phyloP scores from a whole-genome alignment of 2,329 filamentous ascomycete species.

The Leptographium procerum region DNA sequence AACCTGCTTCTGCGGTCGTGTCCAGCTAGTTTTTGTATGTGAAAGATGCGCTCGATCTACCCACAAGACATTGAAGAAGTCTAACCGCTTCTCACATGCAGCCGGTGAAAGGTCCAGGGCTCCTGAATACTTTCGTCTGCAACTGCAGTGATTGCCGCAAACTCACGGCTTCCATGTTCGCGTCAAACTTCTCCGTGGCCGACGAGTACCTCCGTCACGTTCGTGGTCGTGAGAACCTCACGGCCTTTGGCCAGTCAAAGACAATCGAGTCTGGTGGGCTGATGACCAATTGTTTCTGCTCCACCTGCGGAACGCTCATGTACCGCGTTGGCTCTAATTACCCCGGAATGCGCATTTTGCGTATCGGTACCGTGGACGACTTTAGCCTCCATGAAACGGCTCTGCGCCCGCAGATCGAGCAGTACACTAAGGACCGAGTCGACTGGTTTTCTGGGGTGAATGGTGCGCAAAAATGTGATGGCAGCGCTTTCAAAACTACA shows the following conservation, averaged over 20 bases:
- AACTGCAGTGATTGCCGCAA: conserved; percentile 52
- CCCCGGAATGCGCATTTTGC: conserved; percentile 27
- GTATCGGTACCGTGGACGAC: conserved; percentile 42
- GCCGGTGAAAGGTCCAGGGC: conserved; percentile 30
- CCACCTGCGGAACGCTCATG: conserved; percentile 43
- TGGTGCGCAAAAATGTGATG: background rate
- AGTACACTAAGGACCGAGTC: conserved; percentile 32
- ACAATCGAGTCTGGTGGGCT: conserved; percentile 33
- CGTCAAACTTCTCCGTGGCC: conserved; percentile 42
- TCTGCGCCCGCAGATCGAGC: conserved; percentile 33
- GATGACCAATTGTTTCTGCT: conserved; percentile 54
- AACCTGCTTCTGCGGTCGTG: conserved; percentile 46
- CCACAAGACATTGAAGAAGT: background rate
- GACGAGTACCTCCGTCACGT: conserved; percentile 34
- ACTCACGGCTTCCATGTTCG: conserved; percentile 51
- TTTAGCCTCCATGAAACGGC: conserved; percentile 34
- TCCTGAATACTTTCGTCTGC: conserved; percentile 43
- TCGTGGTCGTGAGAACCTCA: conserved; percentile 40
- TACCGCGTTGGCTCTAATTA: conserved; percentile 28
- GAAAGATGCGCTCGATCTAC: too few relatives aligned
- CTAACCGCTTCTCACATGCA: conserved; percentile 19
- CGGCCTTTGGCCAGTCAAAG: conserved; percentile 28
- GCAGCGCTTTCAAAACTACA: background rate
- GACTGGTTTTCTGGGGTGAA: conserved; percentile 4
- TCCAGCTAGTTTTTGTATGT: conserved; percentile 35